Percentiles rank a stretch among this genome's conserved stretches.
These are phyloP conservation scores for Tetrastigma voinierianum DNA, from an alignment of 164 flowering plant species.

Conservation along the genomic window DNA sequence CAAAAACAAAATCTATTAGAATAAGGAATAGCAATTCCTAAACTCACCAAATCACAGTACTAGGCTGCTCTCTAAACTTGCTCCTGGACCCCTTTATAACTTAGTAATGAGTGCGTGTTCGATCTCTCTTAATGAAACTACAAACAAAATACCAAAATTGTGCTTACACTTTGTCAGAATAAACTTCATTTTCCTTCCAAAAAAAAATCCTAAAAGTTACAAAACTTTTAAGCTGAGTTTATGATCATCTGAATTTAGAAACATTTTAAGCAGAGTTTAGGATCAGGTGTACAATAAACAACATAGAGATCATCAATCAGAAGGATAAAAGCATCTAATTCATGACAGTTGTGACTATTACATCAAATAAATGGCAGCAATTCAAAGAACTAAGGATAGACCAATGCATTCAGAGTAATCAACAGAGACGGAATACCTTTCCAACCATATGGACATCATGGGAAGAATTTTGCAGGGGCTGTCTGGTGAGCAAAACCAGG, in stretches of 20 bases:
- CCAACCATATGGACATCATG: constrained; percentile 79
- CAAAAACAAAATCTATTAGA: too few relatives aligned
- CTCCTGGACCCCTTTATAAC: too few relatives aligned
- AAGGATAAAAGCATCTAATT: neutral
- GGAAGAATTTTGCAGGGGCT: constrained; percentile 43
- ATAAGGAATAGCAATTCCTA: too few relatives aligned
- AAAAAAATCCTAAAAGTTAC: too few relatives aligned
- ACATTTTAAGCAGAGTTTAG: neutral
- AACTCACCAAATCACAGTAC: too few relatives aligned
- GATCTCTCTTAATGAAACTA: neutral
- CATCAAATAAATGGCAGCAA: neutral
- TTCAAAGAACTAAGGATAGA: neutral
- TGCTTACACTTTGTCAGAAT: too few relatives aligned
- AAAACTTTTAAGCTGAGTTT: neutral
- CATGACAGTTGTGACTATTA: neutral
- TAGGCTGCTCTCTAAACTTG: too few relatives aligned
- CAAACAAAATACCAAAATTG: neutral
- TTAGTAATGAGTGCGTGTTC: too few relatives aligned
- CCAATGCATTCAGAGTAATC: neutral
- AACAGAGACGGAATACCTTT: constrained; percentile 50
- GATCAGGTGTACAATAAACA: constrained; percentile 1
- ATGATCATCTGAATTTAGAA: neutral
- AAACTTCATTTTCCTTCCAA: too few relatives aligned
- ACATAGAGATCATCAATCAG: neutral
- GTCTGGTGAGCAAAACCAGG: constrained; percentile 79